Base-by-base conservation (phyloP, 768 basidiomycete genomes). In the Clitopilus hobsonii region DNA sequence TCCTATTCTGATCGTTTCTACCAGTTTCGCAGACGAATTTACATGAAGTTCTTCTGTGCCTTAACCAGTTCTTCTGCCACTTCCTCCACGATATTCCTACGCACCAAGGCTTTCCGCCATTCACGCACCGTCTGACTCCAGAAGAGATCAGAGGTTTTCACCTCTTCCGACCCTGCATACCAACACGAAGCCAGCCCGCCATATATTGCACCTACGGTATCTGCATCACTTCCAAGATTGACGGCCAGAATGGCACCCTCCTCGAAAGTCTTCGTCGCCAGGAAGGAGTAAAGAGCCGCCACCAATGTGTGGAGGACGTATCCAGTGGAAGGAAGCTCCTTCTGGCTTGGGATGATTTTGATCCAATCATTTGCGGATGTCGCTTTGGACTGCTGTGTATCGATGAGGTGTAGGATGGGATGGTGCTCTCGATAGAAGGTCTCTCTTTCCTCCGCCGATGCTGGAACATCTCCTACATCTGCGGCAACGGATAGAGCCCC, bases 141-240 rank as follows among this genome's bases (percentile, higher is more conserved):
- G 53, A 76, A 76, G 25, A 61, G 41, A 6, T 48, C 53, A 18
- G 58, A 56, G 11, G 60, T 59, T 2, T 56, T 57, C 4, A 60
- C 53, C 4, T 32, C 62, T 10, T 65, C 65, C 6, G 65, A 65
- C 14, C 57, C 62, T 1, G 65, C 71, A 57, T 78, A 78, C 73
- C 76, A 80, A 49, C 65, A 68, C 5, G 67, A 77, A 0, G 77
- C 77, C 13, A 80, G 61, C 0, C 76, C 76, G n/a, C 67, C 77
- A 49, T 77, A 78, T 23, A 78, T 68, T 2, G 74, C 74, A 0
- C 73, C 77, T 7, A 77, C 71, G 6, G 77, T 78, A 61, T 78
- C 77, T 1, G 78, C 72, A 58, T 78, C 76, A 54, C 63, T 55
- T 1, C 76, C 74, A 55, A 79, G 61, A 58, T 80, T 78, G 8